Percentiles rank a stretch among this genome's conserved stretches.
These are phyloP conservation scores for Neohortaea acidophila DNA, from an alignment of 495 filamentous ascomycete genomes.

Conservation along the genomic window DNA sequence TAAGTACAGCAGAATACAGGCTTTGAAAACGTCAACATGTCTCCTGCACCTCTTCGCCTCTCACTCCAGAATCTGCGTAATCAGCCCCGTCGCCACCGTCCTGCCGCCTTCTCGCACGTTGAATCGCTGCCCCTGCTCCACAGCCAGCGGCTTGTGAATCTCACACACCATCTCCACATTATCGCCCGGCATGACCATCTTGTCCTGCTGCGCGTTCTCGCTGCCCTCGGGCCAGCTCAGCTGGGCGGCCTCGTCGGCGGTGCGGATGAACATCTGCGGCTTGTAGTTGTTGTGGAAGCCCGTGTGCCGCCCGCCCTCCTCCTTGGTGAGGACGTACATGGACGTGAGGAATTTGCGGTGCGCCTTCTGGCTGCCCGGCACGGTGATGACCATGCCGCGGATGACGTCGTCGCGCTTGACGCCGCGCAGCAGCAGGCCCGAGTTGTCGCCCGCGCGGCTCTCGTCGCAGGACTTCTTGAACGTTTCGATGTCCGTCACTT, in stretches of 20 bases:
- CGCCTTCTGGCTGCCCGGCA: conserved; percentile 62
- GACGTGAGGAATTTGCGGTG: conserved; percentile 84
- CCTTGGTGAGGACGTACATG: conserved; percentile 92
- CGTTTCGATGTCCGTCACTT: conserved; percentile 97
- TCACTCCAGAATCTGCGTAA: conserved; percentile 71
- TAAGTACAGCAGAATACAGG: no score
- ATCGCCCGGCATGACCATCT: conserved; percentile 91
- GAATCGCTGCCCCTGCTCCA: conserved; percentile 82
- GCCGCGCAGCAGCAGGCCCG: conserved; percentile 90
- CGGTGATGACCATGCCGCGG: conserved; percentile 83
- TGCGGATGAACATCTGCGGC: conserved; percentile 88
- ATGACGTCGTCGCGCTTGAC: conserved; percentile 82
- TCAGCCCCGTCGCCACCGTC: conserved; percentile 81
- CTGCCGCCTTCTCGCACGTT: conserved; percentile 93
- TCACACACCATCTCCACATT: conserved; percentile 90
- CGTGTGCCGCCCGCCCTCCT: conserved; percentile 91
- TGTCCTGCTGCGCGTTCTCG: conserved; percentile 40
- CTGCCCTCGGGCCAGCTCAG: conserved; percentile 70
- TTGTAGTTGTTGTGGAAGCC: conserved; percentile 88
- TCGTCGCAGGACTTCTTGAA: conserved; percentile 98
- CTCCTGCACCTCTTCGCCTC: no score
- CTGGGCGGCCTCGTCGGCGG: conserved; percentile 73
- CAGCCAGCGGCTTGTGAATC: conserved; percentile 63
- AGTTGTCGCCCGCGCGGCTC: conserved; percentile 90
- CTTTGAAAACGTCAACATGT: no score